Conservation (phyloP, 352 stramenopile genomes). For the Globisporangium radiosum region DNA sequence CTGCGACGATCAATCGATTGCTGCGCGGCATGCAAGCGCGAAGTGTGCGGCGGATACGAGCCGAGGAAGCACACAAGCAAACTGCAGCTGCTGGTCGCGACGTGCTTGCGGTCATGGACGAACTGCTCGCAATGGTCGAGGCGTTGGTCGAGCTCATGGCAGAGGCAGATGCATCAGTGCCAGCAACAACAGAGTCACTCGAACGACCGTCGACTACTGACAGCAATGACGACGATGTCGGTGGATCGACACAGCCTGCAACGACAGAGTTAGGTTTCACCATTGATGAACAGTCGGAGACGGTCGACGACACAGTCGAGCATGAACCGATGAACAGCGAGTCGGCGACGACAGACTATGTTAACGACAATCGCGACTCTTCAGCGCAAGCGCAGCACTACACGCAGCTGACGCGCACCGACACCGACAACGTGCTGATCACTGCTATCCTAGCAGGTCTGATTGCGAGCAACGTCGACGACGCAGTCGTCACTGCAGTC, state of each 20-base stretch:
- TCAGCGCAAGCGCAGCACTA: neutral
- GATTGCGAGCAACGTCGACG: neutral
- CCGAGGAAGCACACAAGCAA: neutral
- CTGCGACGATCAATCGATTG: conserved; percentile 7
- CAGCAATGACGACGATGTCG: no score
- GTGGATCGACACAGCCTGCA: no score
- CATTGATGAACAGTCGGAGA: no score
- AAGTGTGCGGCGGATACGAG: neutral
- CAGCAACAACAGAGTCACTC: neutral
- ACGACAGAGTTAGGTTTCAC: no score
- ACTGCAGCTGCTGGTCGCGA: neutral
- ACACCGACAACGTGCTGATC: neutral
- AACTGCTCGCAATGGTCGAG: conserved; percentile 11
- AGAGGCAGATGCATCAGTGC: neutral
- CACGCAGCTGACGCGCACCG: neutral
- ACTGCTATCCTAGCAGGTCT: conserved; percentile 1
- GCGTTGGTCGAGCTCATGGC: neutral
- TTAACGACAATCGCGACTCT: no score
- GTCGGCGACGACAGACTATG: no score
- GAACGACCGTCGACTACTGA: no score
- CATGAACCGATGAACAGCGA: no score
- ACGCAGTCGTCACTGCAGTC: neutral
- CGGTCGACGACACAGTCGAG: no score
- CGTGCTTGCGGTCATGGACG: conserved; percentile 10
- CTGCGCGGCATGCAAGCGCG: conserved; percentile 6